Conservation (phyloP, 768 basidiomycete species). For the Hortiboletus flavorubellus region DNA sequence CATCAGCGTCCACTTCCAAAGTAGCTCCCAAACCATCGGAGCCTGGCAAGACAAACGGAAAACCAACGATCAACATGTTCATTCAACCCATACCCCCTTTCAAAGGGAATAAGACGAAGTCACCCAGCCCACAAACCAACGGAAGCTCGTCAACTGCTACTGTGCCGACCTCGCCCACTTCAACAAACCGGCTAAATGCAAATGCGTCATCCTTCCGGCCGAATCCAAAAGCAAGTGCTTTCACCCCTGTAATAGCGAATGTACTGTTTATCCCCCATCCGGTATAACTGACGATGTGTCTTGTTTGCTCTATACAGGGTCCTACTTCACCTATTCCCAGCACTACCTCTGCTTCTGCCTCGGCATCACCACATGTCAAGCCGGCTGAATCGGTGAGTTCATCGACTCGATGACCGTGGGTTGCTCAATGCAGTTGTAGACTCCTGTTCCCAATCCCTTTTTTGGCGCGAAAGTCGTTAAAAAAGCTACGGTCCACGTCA, state of each 20-base stretch:
- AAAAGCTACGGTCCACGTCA: constrained; percentile 77
- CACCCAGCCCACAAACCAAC: constrained; percentile 29
- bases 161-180: constrained; percentile 50
- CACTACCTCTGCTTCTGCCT: constrained; percentile 41
- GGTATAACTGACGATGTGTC: constrained; percentile 18
- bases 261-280: constrained; percentile 3
- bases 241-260: constrained; percentile 55
- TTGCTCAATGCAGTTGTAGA: constrained; percentile 25
- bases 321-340: constrained; percentile 46
- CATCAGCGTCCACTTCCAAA: constrained; percentile 31
- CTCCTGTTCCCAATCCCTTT: constrained; percentile 75
- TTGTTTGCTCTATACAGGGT: constrained; percentile 35
- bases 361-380: constrained; percentile 63
- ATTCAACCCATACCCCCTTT: constrained; percentile 93
- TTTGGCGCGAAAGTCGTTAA: constrained; percentile 79
- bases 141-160: constrained; percentile 33
- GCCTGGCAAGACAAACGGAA: constrained; percentile 38
- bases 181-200: constrained; percentile 71
- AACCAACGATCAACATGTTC: constrained; percentile 61
- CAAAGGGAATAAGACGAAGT: constrained; percentile 54
- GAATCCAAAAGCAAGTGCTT: constrained; percentile 73
- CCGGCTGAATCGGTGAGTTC: constrained; percentile 47
- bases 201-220: constrained; percentile 92
- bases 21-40: constrained; percentile 28
- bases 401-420: not conserved